Evolutionary conservation across 169 alveolate genomes (phyloP), one percentile per base, ranked within the genome.

Genomic region (Cryptosporidium meleagridis): DNA sequence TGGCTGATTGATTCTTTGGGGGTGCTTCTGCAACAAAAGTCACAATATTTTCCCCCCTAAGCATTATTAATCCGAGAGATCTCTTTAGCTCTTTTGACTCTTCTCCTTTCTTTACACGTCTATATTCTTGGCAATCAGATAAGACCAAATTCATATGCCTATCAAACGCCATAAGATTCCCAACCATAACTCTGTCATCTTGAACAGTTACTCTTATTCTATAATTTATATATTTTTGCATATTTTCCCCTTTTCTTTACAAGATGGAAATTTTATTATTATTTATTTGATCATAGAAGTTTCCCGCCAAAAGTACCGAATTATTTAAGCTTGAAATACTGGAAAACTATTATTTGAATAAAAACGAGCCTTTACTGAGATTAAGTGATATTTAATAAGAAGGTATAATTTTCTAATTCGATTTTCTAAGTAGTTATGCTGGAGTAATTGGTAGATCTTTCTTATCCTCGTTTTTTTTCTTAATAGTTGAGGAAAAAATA

Each of bases 1-100:
- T 92, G 70, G 92, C 92, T 70, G 94, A 92, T 55, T 93, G 95
- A 61, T 93, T 91, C 26, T 95, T 94, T 26, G 99, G 99, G 18
- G 99, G 99, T n/a, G 99, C 98, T 93, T 97, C 99, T 1, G 99
- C 99, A 29, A 98, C 95, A 85, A 98, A 94, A 23, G 99, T 96
- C 45, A 98, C 96, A 37, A 98, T 96, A 93, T 96, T 97, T 85
- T 98, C 99, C 26, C 99, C 99, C 92, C 99, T 95, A 51, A 98
- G 91, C 84, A 98, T 75, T 29, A 98, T 95, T 93, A 98, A 93
- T 51, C 99, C 99, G 16, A 98, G 95, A 23, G 97, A 96, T 85
- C 99, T 95, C 94, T 97, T 98, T 70, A 97, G 93, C 87, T 98
- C 99, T 96, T 75, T 86, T 51, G 85, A 53, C 51, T 75, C 91